Percentiles rank a stretch among this genome's conserved stretches.
Conservation (phyloP, 331 rosid species). For the Pyrus hybrid region DNA sequence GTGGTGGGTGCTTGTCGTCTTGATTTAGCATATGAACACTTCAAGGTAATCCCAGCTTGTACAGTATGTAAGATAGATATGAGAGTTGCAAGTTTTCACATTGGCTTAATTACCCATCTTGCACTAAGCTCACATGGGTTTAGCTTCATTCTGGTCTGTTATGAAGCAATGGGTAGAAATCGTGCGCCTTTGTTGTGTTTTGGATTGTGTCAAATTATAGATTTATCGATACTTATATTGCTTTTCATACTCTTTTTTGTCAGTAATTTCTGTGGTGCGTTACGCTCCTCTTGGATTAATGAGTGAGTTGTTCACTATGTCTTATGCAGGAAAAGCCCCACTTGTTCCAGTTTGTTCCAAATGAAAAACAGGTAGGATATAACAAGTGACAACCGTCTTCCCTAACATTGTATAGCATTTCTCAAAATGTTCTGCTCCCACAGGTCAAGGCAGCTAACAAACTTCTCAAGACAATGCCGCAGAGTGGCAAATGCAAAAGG, state of each 20-base stretch:
- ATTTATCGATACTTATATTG: not conserved
- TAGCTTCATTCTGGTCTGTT: not conserved
- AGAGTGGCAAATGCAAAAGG: slow-evolving; percentile 47
- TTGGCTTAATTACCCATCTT: not conserved
- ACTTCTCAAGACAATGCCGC: slow-evolving; percentile 56
- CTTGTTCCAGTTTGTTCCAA: slow-evolving; percentile 89
- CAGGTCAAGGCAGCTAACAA: slow-evolving; percentile 95
- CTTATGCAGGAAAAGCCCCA: slow-evolving; percentile 87
- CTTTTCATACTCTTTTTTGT: not conserved
- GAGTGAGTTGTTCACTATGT: slow-evolving; percentile 7
- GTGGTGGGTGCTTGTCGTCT: slow-evolving; percentile 99
- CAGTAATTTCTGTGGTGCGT: not conserved
- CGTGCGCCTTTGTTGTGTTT: not conserved
- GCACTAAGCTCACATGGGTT: not conserved
- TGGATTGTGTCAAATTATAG: not conserved
- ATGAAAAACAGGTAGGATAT: slow-evolving; percentile 81
- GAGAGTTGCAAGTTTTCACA: not conserved
- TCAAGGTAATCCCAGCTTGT: slow-evolving; percentile 55
- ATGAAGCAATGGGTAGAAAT: not conserved
- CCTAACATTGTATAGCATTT: not conserved
- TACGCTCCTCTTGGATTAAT: not conserved
- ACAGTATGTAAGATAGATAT: not conserved
- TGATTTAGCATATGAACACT: slow-evolving; percentile 89
- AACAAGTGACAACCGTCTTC: not conserved
- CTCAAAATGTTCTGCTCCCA: slow-evolving; percentile 2